These are phyloP conservation scores for Chiua virens DNA, from an alignment of 768 basidiomycete species.

Conservation along the genomic window DNA sequence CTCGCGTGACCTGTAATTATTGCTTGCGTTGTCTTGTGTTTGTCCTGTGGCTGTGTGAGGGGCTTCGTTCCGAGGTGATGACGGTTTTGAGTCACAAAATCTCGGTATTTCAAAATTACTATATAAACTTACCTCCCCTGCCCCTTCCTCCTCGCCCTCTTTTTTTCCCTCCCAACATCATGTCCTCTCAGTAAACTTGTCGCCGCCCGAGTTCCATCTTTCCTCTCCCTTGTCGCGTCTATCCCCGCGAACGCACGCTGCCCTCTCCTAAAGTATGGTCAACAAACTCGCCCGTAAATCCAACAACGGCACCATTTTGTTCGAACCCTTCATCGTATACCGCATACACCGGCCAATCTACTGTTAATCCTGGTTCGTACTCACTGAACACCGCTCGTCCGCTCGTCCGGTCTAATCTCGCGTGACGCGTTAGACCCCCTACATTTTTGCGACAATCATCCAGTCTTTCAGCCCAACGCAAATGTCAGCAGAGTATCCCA, in stretches of 20 bases:
- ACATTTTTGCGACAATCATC: constrained; percentile 6
- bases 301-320: constrained; percentile 84
- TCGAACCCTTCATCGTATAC: constrained; percentile 85
- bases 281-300: constrained; percentile 78
- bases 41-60: constrained; percentile 26
- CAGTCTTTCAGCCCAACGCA: constrained; percentile 20
- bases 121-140: constrained; percentile 44
- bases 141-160: constrained; percentile 21
- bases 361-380: constrained; percentile 20
- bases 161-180: constrained; percentile 32
- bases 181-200: constrained; percentile 35
- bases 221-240: constrained; percentile 20
- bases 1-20: constrained; percentile 25
- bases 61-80: constrained; percentile 32
- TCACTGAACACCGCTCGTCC: no score
- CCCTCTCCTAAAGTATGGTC: constrained; percentile 61
- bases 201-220: not conserved
- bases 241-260: constrained; percentile 25
- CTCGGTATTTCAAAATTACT: constrained; percentile 34
- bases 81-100: constrained; percentile 35
- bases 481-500: constrained; percentile 50
- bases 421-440: constrained; percentile 20
- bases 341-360: constrained; percentile 68
- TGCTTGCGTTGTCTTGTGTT: constrained; percentile 22
- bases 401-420: constrained; percentile 1